These are phyloP conservation scores for Cylindrotheca fusiformis DNA, from an alignment of 108 stramenopile genomes.

Conservation along the genomic window DNA sequence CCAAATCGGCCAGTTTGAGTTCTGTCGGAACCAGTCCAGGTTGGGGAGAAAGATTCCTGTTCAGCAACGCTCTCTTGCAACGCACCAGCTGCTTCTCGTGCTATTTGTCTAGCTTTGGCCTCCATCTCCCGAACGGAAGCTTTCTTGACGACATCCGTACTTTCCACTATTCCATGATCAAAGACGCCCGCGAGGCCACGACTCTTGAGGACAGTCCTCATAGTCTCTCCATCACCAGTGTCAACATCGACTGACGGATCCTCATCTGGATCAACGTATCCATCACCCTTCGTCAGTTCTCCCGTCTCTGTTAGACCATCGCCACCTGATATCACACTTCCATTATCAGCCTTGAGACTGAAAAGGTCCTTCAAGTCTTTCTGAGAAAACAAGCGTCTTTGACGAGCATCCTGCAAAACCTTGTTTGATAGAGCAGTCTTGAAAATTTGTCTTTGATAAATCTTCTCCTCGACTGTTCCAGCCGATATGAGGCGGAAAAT, in stretches of 20 bases:
- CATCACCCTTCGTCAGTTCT: conserved; percentile 57
- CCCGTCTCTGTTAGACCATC: conserved; percentile 68
- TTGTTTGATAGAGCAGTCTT: conserved; percentile 93
- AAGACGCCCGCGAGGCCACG: conserved; percentile 81
- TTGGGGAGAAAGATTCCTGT: conserved; percentile 42
- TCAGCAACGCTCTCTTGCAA: conserved; percentile 49
- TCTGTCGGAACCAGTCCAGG: conserved; percentile 65
- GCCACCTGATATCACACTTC: conserved; percentile 36
- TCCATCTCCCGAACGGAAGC: conserved; percentile 70
- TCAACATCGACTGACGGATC: conserved; percentile 1
- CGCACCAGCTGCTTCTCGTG: conserved; percentile 53
- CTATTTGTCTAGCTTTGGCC: conserved; percentile 63
- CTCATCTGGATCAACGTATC: conserved; percentile 56
- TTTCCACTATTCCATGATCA: conserved; percentile 48
- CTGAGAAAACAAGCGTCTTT: conserved; percentile 86
- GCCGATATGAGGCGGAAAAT: conserved; percentile 94
- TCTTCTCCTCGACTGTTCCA: conserved; percentile 97
- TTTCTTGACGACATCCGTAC: conserved; percentile 35
- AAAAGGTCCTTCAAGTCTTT: conserved; percentile 90
- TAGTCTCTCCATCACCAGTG: conserved; percentile 43
- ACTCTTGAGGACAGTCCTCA: conserved; percentile 69
- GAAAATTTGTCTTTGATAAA: conserved; percentile 99
- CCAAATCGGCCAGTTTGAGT: conserved; percentile 25
- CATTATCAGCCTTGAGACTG: conserved; percentile 74
- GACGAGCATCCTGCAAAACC: conserved; percentile 88